Conservation (phyloP, 768 basidiomycete species). For the Kwoniella sp. region DNA sequence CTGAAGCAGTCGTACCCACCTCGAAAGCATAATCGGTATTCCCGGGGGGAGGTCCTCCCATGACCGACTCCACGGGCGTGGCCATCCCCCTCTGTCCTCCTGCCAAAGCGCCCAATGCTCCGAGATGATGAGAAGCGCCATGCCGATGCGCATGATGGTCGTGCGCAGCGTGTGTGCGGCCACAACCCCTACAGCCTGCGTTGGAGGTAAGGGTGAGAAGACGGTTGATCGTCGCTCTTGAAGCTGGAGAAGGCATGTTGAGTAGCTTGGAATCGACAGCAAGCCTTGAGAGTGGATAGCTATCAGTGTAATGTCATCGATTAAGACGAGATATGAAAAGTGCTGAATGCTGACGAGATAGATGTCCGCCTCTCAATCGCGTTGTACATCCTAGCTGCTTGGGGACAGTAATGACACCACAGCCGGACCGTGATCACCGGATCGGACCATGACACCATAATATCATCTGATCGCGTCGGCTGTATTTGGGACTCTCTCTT, state of each 20-base stretch:
- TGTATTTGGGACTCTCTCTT: not conserved
- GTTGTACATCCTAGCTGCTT: too few species aligned
- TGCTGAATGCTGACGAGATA: too few species aligned
- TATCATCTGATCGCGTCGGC: too few species aligned
- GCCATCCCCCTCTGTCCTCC: conserved; percentile 37
- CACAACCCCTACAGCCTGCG: conserved; percentile 49
- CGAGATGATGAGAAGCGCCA: not conserved
- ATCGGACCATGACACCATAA: not conserved
- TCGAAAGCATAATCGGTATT: conserved; percentile 55
- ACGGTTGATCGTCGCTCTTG: conserved; percentile 42
- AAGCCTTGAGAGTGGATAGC: too few species aligned
- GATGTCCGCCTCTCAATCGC: too few species aligned
- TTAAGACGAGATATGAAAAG: too few species aligned
- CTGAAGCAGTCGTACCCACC: conserved; percentile 31
- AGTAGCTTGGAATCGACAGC: not conserved
- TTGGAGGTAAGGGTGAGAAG: conserved; percentile 42
- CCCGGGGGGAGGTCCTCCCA: conserved; percentile 36
- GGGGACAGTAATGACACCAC: too few species aligned
- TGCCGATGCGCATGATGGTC: conserved; percentile 32
- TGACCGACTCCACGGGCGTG: conserved; percentile 39
- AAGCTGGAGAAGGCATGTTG: conserved; percentile 30
- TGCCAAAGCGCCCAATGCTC: not conserved
- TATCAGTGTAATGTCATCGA: too few species aligned
- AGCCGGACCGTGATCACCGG: conserved; percentile 1
- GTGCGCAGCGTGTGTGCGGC: conserved; percentile 40